Conservation (phyloP, 257 asterid species). For the Solanum pinnatisectum region DNA sequence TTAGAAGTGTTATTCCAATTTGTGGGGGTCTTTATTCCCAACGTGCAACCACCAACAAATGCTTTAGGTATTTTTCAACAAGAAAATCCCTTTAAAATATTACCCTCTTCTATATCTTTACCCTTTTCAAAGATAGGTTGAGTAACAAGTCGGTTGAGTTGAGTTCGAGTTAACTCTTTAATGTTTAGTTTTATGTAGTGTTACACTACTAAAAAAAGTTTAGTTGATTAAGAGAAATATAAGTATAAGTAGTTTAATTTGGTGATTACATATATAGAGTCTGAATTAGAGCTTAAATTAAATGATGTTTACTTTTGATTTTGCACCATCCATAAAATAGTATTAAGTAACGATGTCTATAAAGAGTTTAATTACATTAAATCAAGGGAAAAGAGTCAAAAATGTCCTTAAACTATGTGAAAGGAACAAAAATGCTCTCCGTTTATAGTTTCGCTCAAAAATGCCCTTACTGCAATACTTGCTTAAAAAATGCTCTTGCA, state of each 20-base stretch:
- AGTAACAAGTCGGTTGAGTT: neutral
- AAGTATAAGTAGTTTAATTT: neutral
- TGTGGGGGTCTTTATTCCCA: conserved; percentile 5
- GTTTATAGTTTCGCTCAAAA: too few species aligned
- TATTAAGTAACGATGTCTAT: neutral
- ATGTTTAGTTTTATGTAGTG: neutral
- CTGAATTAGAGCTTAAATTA: neutral
- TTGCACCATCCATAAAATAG: neutral
- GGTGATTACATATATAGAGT: neutral
- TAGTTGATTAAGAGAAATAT: neutral
- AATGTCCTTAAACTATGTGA: too few species aligned
- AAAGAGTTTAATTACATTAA: neutral
- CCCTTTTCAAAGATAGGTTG: neutral
- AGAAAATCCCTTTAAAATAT: neutral
- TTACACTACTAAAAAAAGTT: neutral
- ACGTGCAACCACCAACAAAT: conserved; percentile 1
- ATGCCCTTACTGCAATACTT: too few species aligned
- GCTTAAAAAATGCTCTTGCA: too few species aligned
- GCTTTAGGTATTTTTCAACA: neutral
- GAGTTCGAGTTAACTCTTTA: neutral
- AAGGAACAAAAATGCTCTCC: too few species aligned
- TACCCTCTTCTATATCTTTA: neutral
- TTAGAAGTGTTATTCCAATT: neutral
- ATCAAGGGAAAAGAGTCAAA: neutral
- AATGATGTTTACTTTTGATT: neutral